A percentile compares a stretch with the other conserved stretches of the same genome.
Conservation (phyloP, 805 yeast species). For the Zygosaccharomyces siamensis region DNA sequence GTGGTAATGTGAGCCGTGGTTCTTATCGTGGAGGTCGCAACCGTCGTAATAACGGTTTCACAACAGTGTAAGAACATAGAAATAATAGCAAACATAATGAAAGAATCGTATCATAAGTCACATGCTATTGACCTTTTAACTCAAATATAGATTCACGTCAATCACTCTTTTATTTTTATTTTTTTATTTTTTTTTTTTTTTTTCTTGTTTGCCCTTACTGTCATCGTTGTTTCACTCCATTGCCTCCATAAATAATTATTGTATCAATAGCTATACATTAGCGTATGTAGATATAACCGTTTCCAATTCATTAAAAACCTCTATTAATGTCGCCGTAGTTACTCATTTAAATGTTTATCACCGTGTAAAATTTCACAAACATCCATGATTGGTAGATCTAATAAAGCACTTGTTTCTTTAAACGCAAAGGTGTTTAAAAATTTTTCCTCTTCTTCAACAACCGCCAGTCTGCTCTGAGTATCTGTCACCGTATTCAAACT, state of each 20-base stretch:
- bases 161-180: background rate
- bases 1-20: conserved; percentile 13
- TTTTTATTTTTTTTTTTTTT: background rate
- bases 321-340: background rate
- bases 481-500: conserved; percentile 67
- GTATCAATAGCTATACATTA: conserved; percentile 5
- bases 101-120: background rate
- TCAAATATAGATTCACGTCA: background rate
- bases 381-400: conserved; percentile 73
- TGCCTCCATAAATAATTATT: background rate
- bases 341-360: conserved; percentile 1
- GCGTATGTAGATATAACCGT: conserved; percentile 7
- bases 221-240: background rate
- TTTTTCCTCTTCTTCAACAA: conserved; percentile 19
- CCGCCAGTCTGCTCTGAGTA: conserved; percentile 43
- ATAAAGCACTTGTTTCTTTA: conserved; percentile 72
- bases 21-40: conserved; percentile 7
- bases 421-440: conserved; percentile 40
- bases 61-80: background rate
- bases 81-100: background rate
- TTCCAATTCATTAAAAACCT: background rate
- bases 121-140: background rate
- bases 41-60: conserved; percentile 10
- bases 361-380: conserved; percentile 62
- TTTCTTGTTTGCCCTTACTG: background rate